A percentile compares a stretch with the other conserved stretches of the same genome.
phyloP scores from a whole-genome alignment of 768 basidiomycete species.

The Phylloporus sp. region DNA sequence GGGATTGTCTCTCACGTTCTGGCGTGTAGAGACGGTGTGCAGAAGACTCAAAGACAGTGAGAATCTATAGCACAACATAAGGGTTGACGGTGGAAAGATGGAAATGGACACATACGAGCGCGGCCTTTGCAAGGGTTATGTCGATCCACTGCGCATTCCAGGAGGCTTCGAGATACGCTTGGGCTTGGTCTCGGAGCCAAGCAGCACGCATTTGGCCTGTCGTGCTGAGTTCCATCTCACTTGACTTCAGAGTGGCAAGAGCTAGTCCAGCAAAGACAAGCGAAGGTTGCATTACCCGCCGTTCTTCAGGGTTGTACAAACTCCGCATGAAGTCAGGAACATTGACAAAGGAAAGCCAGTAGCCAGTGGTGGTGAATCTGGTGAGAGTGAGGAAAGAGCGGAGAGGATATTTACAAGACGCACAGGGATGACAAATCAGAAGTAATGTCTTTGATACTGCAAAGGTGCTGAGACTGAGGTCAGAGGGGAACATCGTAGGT shows the following conservation, averaged over 20 bases:
- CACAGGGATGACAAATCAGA: constrained; percentile 51
- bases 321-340: constrained; percentile 47
- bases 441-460: constrained; percentile 45
- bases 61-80: constrained; percentile 43
- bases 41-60: constrained; percentile 74
- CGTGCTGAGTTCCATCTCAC: constrained; percentile 53
- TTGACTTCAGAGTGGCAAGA: constrained; percentile 66
- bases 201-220: constrained; percentile 55
- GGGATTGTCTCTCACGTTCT: constrained; percentile 46
- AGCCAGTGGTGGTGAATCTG: constrained; percentile 60
- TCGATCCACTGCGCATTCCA: constrained; percentile 52
- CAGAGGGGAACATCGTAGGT: neutral
- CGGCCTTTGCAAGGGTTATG: constrained; percentile 65
- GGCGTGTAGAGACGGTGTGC: constrained; percentile 62
- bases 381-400: constrained; percentile 5
- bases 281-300: constrained; percentile 60
- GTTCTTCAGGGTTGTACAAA: constrained; percentile 46
- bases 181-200: constrained; percentile 52
- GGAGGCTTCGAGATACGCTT: constrained; percentile 47
- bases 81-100: too few species aligned
- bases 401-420: constrained; percentile 15
- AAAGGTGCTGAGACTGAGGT: constrained; percentile 3
- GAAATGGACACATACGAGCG: constrained; percentile 43
- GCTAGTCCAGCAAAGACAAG: constrained; percentile 66
- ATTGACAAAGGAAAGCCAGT: constrained; percentile 69